Evolutionary conservation across 495 filamentous ascomycete species (phyloP), one percentile per base, ranked within the genome.

Genomic region (Lasiosphaeria hispida): DNA sequence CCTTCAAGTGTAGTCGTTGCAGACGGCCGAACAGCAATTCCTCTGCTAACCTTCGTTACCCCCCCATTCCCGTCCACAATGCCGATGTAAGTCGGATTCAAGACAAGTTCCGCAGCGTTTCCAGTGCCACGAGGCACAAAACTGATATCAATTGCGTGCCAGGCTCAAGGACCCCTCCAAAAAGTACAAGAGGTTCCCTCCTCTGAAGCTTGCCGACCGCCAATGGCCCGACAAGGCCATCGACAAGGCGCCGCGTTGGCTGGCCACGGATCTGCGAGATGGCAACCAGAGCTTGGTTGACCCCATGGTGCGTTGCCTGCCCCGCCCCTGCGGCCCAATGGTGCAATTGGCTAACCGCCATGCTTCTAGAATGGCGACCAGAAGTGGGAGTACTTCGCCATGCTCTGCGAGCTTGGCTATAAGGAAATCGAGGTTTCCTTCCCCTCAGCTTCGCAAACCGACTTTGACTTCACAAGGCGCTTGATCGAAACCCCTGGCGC

Each of bases 341-440:
- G 33, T 42, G 40, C 43, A 44, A 55, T 63, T 33, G 45, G 62
- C 72, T 74, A 49, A 73, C 41, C 30, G 18, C 43, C 10, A 50
- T 42, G 14, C 48, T 58, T 60, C 51, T 65, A 95, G 90, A 92
- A 92, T 61, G 89, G 89, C 59, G 88, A 96, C 39, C 91, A 97
- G 77, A 98, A 98, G 81, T 94, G 85, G 82, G 75, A 79, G 58
- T 97, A 94, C 77, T 98, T 98, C 79, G 83, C 89, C 73, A 96
- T 96, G 91, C 83, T 98, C 35, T 85, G 89, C 61, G 85, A 90
- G 61, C 86, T 97, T 48, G 94, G 94, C 59, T 97, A 97, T 80
- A 97, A 97, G 73, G 94, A 98, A 74, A 96, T 98, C 63, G 94
- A 98, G 72, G 87, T 97, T 10, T 96, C 92, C 1, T 97, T 96